Conservation (phyloP, 371 early-diverging fungal species). For the Mycotypha africana region DNA sequence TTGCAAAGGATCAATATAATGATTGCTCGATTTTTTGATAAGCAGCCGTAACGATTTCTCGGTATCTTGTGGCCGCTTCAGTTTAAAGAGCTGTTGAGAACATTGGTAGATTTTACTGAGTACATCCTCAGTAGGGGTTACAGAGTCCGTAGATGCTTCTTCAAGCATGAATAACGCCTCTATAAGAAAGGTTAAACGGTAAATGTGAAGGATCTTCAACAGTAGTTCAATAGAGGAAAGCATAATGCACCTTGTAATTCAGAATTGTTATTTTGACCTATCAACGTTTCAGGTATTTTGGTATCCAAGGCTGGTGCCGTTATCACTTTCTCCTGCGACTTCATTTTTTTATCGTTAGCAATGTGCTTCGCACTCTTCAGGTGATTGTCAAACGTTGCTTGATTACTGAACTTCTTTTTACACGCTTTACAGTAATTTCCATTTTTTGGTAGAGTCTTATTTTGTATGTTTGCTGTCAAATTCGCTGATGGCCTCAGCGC, state of each 20-base stretch:
- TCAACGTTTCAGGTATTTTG: too few relatives aligned
- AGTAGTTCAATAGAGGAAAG: too few relatives aligned
- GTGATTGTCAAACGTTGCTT: conserved; percentile 29
- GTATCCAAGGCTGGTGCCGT: neutral
- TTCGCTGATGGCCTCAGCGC: conserved; percentile 1
- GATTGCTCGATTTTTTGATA: conserved; percentile 2
- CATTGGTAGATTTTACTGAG: too few relatives aligned
- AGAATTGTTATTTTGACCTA: too few relatives aligned
- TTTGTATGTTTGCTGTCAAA: too few relatives aligned
- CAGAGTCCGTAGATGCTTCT: neutral
- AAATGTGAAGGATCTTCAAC: too few relatives aligned
- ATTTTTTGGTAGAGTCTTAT: neutral
- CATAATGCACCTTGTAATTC: too few relatives aligned
- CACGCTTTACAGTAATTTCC: conserved; percentile 38
- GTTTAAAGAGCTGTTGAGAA: too few relatives aligned
- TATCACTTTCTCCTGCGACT: neutral
- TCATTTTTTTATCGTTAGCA: conserved; percentile 27
- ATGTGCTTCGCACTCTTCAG: conserved; percentile 43
- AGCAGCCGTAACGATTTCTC: conserved; percentile 11
- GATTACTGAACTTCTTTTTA: conserved; percentile 40
- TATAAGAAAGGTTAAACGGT: neutral
- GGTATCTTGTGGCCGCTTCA: conserved; percentile 18
- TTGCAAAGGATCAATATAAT: too few relatives aligned
- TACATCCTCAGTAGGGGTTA: neutral
- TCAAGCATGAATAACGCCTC: neutral